These are phyloP conservation scores for Paramecium pentaurelia DNA, from an alignment of 73 alveolate species.

Conservation along the genomic window DNA sequence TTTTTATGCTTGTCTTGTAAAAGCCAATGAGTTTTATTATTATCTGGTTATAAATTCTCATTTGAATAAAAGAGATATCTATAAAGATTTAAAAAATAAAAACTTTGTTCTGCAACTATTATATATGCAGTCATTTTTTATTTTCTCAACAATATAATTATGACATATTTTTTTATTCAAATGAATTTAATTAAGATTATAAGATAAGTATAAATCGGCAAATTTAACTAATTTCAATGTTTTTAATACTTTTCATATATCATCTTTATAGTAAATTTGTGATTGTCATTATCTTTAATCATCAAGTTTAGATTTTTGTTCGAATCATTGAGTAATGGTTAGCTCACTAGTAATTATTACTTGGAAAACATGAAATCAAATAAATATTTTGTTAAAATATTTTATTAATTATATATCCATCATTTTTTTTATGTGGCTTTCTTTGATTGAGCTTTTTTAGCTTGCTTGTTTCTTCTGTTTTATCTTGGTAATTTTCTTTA, in stretches of 20 bases:
- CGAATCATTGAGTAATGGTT: background rate
- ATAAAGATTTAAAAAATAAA: too few species aligned
- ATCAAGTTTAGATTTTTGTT: background rate
- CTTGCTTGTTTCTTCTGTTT: conserved; percentile 35
- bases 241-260: background rate
- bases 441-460: background rate
- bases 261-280: background rate
- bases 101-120: too few species aligned
- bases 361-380: background rate
- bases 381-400: background rate
- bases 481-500: conserved; percentile 30
- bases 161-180: too few species aligned
- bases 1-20: too few species aligned
- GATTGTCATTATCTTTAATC: background rate
- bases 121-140: too few species aligned
- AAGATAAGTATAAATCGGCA: too few species aligned
- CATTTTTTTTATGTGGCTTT: background rate
- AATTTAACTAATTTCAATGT: background rate
- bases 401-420: background rate
- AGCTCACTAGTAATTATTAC: background rate
- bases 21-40: too few species aligned
- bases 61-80: too few species aligned
- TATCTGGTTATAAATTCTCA: too few species aligned
- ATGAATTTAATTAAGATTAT: too few species aligned
- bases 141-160: too few species aligned